A percentile compares a stretch with the other conserved stretches of the same genome.
phyloP scores from a whole-genome alignment of 108 stramenopile genomes.

The Phaeodactylum tricornutum region DNA sequence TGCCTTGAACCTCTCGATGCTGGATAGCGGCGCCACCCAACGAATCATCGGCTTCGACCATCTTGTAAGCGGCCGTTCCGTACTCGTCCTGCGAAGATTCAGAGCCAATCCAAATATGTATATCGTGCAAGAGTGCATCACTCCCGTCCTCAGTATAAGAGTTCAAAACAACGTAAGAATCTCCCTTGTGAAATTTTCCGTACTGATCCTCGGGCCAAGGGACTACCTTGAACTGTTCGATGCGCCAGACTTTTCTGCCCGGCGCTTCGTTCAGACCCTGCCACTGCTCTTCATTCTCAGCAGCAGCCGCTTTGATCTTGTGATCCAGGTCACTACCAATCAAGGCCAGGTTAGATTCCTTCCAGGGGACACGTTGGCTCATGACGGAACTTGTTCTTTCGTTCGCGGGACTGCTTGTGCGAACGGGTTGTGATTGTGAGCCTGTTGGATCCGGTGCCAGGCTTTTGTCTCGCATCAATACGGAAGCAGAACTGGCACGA shows the following conservation, averaged over 20 bases:
- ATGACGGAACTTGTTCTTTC: no score
- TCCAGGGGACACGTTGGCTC: conserved; percentile 24
- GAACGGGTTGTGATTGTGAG: no score
- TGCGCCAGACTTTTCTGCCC: conserved; percentile 75
- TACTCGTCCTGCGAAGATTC: conserved; percentile 85
- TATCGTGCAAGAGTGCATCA: conserved; percentile 36
- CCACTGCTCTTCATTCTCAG: conserved; percentile 44
- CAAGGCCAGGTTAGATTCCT: conserved; percentile 29
- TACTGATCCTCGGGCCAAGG: conserved; percentile 21
- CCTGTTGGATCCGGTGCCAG: no score
- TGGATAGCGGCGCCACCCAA: conserved; percentile 81
- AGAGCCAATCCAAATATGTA: conserved; percentile 78
- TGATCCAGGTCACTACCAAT: conserved; percentile 32
- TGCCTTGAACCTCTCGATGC: conserved; percentile 80
- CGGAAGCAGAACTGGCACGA: no score
- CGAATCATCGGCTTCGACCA: conserved; percentile 86
- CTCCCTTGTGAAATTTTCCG: conserved; percentile 78
- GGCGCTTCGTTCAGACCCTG: conserved; percentile 26
- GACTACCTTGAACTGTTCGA: conserved; percentile 67
- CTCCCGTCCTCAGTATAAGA: conserved; percentile 25
- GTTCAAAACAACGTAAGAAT: conserved; percentile 76
- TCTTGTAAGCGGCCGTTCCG: conserved; percentile 82
- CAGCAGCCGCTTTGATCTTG: conserved; percentile 44
- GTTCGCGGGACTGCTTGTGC: no score
- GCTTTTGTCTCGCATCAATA: no score